Base-by-base conservation (phyloP, 192 early-diverging fungal species). In the Gigaspora rosea region DNA sequence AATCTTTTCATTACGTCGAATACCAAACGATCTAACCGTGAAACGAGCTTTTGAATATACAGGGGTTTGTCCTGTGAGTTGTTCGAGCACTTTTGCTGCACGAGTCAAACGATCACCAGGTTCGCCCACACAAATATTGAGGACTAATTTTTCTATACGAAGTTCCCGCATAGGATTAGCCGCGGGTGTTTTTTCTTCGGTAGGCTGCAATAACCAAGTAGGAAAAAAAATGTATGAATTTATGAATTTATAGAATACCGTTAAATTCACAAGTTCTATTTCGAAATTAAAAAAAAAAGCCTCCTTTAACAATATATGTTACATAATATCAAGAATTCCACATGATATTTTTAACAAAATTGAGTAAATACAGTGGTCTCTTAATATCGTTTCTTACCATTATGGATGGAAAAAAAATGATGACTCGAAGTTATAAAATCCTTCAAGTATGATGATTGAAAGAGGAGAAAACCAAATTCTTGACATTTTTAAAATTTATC, bases 1-100 rank as follows among this genome's bases (percentile, higher is more conserved):
- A 79, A 99, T 99, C 93, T 98, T 98, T 89, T 99, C 98, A 92
- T 99, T 99, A 96, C 98, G 95, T 85, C 98, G 95, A 91, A 99
- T 99, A 90, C 94, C 93, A 88, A 99, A 99, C 82, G 96, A 95
- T 89, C 98, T 95, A 87, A 99, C 96, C 64, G 98, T 99, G 91
- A 98, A 98, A 80, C 97, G 96, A 68, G 98, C 98, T 93, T 98
- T 98, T 84, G 98, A 98, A 90, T 95, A 95, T 82, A 99, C 96
- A 79, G 98, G 98, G 76, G 92, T 91, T 88, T 99, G 98, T 78
- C 96, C 98, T 79, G 97, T 98, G 81, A 99, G 91, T 92, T 99
- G 96, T 89, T 99, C 98, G 64, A 99, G 91, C 83, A 99, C 98
- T 94, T 99, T 99, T 86, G 95, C 94, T 81, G 98, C 98, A 92